Evolutionary conservation across 768 basidiomycete species (phyloP), one percentile per base, ranked within the genome.

Genomic region (Butyriboletus loyo): DNA sequence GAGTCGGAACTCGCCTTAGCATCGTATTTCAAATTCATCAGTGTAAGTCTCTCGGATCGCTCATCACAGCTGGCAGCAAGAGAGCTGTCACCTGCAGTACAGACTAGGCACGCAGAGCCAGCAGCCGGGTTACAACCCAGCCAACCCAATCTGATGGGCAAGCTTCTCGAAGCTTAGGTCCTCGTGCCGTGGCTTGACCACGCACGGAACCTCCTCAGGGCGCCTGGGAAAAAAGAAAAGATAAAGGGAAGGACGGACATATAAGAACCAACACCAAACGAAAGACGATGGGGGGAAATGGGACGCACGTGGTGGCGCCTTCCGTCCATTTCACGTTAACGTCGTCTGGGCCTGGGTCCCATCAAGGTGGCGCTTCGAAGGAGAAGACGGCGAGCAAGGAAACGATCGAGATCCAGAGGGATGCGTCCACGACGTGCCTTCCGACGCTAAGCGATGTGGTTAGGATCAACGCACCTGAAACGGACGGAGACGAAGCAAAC

Each of bases 371-470:
- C 8, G 49, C 53, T 35, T 59, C 52, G 34, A 59, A 45, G 2
- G 48, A 46, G 41, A 67, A 63, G 4, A 59, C 45, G 14, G 55
- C 53, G 8, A 67, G 54, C 40, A 63, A 41, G 6, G 58, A 55
- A 10, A 63, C 59, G 36, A 70, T 58, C 32, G 59, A 45, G 46
- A 65, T 62, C 56, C 67, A 71, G 14, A 76, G 53, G 14, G 70
- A 71, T 7, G 71, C 63, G n/a, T 76, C 71, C 0, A 73, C 77
- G 31, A 81, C 62, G 48, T 74, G 54, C 24, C 69, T 61, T 30
- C 78, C 80, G 19, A 77, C 73, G 50, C 77, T 77, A n/a, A 61
- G 8, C 0, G 0, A 10, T 32, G 15, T n/a, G 22, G 10, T 2
- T 2, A 28, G 5, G 38, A 41, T 57, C 32, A 57, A 21, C 2